Base-by-base conservation (phyloP, 345 rosid genomes). In the Mangifera indica region DNA sequence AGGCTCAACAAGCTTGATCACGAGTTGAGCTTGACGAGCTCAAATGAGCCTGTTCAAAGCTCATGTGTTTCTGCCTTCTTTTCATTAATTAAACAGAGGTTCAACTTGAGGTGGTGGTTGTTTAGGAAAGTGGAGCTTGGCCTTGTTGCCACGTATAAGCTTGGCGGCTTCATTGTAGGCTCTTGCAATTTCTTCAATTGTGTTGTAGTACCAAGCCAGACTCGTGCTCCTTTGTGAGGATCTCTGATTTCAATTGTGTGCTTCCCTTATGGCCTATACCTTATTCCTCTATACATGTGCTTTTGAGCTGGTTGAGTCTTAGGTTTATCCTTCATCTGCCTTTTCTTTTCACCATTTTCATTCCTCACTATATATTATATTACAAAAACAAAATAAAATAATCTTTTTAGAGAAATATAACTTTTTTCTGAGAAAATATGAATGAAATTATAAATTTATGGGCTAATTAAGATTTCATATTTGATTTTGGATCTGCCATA, bases 201-300 rank as follows among this genome's bases (percentile, higher is more conserved):
- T 89, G 88, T 74, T 81, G 77, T 73, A 93, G 98, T 93, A 37
- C 98, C 98, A 2, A 93, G 96, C 98, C 98, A 93, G 53, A 93
- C 97, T 58, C 98, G 76, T 48, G 80, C 89, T 0, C 98, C 98
- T 77, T 88, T 91, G 45, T 63, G 66, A 0, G 97, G 98, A 70
- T 93, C 98, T 76, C 98, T 79, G 26, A 93, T 93, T 85, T 93
- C 97, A 7, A 93, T 90, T 0, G 98, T 97, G 97, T 96, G 91
- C 81, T 93, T 93, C 0, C 98, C 98, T 97, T 94, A 91, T 6
- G 98, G 93, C 68, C 98, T 80, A 74, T 81, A 93, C 79, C 98
- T 83, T 74, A 93, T 91, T 58, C 98, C 98, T 78, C 98, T 83
- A 79, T 87, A 90, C 71, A 85, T 69, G 71, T 86, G 91, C 88